These are phyloP conservation scores for Microbotryum violaceum DNA, from an alignment of 1,284 basidiomycete genomes.

Conservation along the genomic window DNA sequence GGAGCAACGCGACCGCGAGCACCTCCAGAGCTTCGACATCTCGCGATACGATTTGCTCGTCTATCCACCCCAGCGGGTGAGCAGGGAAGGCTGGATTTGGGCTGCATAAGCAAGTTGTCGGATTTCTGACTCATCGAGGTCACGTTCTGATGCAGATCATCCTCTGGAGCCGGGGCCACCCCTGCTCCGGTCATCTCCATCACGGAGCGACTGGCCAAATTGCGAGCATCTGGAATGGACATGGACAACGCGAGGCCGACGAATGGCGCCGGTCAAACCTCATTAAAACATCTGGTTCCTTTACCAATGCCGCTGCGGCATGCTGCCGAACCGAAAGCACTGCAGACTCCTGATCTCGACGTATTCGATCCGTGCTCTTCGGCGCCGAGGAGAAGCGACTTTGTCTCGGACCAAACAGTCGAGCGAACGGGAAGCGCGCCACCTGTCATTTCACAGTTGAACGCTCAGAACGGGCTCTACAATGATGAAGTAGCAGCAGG, in stretches of 20 bases:
- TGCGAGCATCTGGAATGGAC: conserved; percentile 2
- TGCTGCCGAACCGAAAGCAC: background rate
- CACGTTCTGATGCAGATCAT: background rate
- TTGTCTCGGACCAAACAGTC: conserved; percentile 7
- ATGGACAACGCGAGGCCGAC: background rate
- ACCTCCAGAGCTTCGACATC: background rate
- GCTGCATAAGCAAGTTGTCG: background rate
- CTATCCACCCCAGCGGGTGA: background rate
- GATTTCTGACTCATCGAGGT: background rate
- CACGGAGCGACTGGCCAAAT: conserved; percentile 2
- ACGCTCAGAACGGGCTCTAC: conserved; percentile 3
- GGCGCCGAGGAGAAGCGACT: background rate
- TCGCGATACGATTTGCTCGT: background rate
- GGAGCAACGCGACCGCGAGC: background rate
- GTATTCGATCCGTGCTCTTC: background rate
- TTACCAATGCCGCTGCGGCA: background rate
- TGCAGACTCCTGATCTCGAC: background rate
- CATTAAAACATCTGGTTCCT: background rate
- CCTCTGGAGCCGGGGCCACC: background rate
- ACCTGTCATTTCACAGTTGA: conserved; percentile 9
- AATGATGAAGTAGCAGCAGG: conserved; percentile 15
- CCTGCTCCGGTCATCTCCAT: conserved; percentile 1
- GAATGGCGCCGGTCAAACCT: no score
- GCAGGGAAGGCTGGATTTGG: background rate
- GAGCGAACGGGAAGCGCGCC: conserved; percentile 24